Percentiles rank a stretch among this genome's conserved stretches.
Evolutionary conservation across 768 basidiomycete genomes (phyloP).

Genomic region (Leccinum boreale): DNA sequence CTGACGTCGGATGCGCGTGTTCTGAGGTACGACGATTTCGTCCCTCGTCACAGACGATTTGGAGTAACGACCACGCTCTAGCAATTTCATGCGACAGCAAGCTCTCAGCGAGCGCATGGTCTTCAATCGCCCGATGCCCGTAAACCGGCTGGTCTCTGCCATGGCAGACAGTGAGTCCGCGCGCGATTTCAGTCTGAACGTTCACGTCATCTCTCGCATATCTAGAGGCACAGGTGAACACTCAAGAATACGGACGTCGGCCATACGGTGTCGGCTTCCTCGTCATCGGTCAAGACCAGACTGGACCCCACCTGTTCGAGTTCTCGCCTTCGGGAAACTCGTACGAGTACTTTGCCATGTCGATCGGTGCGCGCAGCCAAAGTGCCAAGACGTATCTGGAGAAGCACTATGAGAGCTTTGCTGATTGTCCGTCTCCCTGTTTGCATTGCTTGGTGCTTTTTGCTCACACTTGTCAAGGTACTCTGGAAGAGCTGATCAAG

Average conservation of each 20-base stretch:
- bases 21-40: constrained; percentile 56
- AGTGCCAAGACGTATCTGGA: constrained; percentile 99
- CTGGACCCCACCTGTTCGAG: constrained; percentile 97
- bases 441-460: neutral
- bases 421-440: constrained; percentile 58
- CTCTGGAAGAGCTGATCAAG: constrained; percentile 81
- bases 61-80: constrained; percentile 30
- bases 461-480: constrained; percentile 44
- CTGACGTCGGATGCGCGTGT: constrained; percentile 98
- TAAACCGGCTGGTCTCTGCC: constrained; percentile 87
- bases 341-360: constrained; percentile 98
- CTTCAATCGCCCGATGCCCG: constrained; percentile 92
- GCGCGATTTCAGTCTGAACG: neutral
- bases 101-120: constrained; percentile 94
- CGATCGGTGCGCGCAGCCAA: constrained; percentile 96
- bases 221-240: constrained; percentile 95
- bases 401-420: constrained; percentile 86
- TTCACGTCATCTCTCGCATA: constrained; percentile 6
- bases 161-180: constrained; percentile 87
- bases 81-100: constrained; percentile 99
- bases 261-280: constrained; percentile 99
- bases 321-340: constrained; percentile 97
- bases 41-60: neutral
- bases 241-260: constrained; percentile 94
- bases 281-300: constrained; percentile 92